Percentiles rank a stretch among this genome's conserved stretches.
Conservation (phyloP, 2,329 filamentous ascomycete species). For the Blastomyces percursus region DNA sequence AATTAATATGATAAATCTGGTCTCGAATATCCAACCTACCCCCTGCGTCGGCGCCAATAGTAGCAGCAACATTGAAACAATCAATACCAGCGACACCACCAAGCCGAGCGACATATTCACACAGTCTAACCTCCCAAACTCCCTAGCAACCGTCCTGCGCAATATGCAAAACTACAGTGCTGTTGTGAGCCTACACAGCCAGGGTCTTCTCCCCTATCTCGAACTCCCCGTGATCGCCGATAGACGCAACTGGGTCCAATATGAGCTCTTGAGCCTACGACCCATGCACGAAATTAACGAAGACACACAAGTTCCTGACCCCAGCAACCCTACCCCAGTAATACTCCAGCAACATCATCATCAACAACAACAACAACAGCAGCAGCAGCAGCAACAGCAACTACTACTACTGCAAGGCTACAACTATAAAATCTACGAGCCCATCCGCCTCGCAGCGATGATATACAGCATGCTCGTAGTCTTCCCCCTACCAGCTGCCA, state of each 20-base stretch:
- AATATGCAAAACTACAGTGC: constrained; percentile 21
- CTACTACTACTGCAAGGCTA: too few species aligned
- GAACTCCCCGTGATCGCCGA: constrained; percentile 20
- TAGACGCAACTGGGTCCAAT: constrained; percentile 31
- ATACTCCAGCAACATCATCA: neutral
- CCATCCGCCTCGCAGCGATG: constrained; percentile 26
- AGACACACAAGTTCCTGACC: neutral
- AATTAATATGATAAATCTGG: neutral
- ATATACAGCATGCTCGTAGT: constrained; percentile 31
- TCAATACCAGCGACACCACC: neutral
- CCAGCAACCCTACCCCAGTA: neutral
- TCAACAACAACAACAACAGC: neutral
- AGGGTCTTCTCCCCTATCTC: constrained; percentile 14
- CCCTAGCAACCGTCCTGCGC: constrained; percentile 14
- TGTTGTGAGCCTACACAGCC: constrained; percentile 17
- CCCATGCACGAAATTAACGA: constrained; percentile 17
- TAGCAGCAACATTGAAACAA: neutral
- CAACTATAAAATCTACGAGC: constrained; percentile 23
- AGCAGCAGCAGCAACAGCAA: neutral
- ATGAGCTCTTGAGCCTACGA: constrained; percentile 25
- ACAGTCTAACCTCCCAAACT: constrained; percentile 4
- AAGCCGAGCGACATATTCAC: constrained; percentile 2
- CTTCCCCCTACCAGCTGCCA: constrained; percentile 31
- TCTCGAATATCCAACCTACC: neutral
- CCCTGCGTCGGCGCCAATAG: neutral